Percentiles rank a stretch among this genome's conserved stretches.
Evolutionary conservation across 2,329 filamentous ascomycete genomes (phyloP).

Genomic region (Endocalyx cinctus): DNA sequence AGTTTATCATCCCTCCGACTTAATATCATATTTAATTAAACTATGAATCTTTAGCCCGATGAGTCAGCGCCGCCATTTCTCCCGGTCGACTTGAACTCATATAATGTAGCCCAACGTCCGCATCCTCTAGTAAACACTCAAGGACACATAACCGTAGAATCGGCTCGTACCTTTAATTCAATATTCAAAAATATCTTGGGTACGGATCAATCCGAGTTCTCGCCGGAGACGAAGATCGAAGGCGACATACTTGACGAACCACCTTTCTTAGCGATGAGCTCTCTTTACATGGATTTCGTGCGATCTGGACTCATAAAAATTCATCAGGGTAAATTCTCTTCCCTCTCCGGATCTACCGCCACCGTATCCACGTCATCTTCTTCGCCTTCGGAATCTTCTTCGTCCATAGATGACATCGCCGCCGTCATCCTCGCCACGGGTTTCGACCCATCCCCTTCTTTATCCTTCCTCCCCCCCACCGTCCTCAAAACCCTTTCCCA

Average conservation of each 20-base stretch:
- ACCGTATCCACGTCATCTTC: slow-evolving; percentile 25
- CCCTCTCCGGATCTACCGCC: slow-evolving; percentile 30
- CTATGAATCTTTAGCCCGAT: slow-evolving; percentile 31
- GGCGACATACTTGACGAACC: slow-evolving; percentile 42
- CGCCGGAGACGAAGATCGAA: slow-evolving; percentile 34
- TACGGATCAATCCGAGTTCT: slow-evolving; percentile 50
- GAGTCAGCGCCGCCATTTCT: slow-evolving; percentile 56
- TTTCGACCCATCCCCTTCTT: slow-evolving; percentile 59
- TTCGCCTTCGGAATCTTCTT: slow-evolving; percentile 18
- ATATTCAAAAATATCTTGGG: slow-evolving; percentile 46
- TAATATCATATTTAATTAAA: not conserved
- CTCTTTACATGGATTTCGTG: slow-evolving; percentile 70
- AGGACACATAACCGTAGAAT: slow-evolving; percentile 58
- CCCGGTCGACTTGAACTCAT: slow-evolving; percentile 68
- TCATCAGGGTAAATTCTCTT: slow-evolving; percentile 42
- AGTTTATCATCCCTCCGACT: slow-evolving; percentile 4
- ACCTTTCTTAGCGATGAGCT: slow-evolving; percentile 64
- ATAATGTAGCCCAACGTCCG: slow-evolving; percentile 62
- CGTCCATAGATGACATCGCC: slow-evolving; percentile 50
- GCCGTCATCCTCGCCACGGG: slow-evolving; percentile 73
- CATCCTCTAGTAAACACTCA: slow-evolving; percentile 57
- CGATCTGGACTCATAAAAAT: slow-evolving; percentile 56
- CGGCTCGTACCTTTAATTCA: slow-evolving; percentile 49
- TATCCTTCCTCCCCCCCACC: slow-evolving; percentile 58
- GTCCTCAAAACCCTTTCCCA: slow-evolving; percentile 55